Base-by-base conservation (phyloP, 2,329 filamentous ascomycete genomes). In the Aspergillus tamarii region DNA sequence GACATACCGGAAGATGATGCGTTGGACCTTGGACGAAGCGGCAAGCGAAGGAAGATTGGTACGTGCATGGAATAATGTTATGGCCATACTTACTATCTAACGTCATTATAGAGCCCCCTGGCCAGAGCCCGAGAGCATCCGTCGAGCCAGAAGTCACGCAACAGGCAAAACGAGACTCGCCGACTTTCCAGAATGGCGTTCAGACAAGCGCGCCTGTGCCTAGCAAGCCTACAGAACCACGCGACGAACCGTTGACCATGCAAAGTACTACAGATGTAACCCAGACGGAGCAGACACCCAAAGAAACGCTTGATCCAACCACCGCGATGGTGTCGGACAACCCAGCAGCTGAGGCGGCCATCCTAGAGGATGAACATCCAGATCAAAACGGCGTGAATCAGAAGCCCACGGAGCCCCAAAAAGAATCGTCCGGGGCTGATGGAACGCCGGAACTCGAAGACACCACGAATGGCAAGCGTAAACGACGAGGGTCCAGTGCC, bases 11-110 rank as follows among this genome's bases (percentile, higher is more conserved):
- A 68, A 4, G 76, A 80, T 26, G 73, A 75, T 34, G 64, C 67
- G 26, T 59, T 67, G 16, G 70, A 73, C 30, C 67, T 70, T 41
- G 66, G 62, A 12, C 72, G 70, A 46, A 75, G 71, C 61, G 73
- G 65, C 32, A 78, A 78, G 65, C 67, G 75, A 57, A 72, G 76
- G 66, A 76, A 69, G 63, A 68, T 76, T 43, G 71, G 76, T 78
- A 60, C 14, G 76, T 72, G n/a, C 23, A 54, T 34, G 14, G 34
- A 21, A 11, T n/a, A 30, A 36, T 30, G 28, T 8, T 7, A 52
- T 23, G 26, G 5, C 19, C n/a, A 10, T 16, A 36, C 10, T 10
- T 30, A 26, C 12, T n/a, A 36, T 46, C 32, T 62, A 34, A 34
- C 8, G 50, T 46, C 23, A 16, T 32, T 11, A 53, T 36, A 73